Evolutionary conservation across 2,329 filamentous ascomycete genomes (phyloP), one percentile per base, ranked within the genome.

Genomic region (Parascedosporium putredinis): DNA sequence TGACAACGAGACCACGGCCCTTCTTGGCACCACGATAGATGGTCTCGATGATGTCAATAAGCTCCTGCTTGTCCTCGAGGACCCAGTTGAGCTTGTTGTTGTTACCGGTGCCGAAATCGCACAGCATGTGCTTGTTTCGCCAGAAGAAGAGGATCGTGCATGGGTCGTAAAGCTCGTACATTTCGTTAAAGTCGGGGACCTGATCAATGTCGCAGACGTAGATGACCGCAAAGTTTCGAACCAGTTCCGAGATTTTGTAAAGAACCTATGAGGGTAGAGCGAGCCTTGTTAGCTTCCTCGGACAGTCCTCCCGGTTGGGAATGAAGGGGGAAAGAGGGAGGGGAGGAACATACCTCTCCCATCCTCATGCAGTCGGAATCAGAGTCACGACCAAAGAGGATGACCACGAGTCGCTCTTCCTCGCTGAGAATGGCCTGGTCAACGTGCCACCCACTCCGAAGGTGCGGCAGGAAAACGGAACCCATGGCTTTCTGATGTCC

Each of bases 71-170:
- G 63, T 98, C 91, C 68, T 97, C 90, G 25, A 68, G 73, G 45
- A 95, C 88, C 84, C 88, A 95, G 64, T 96, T 96, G 58, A 96
- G 74, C 67, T 97, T 97, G 67, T 98, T 98, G 68, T 98, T 98
- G 71, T 98, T 95, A 56, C 93, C 93, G 2, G 93, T 98, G 44
- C 91, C 91, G 58, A 96, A 89, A 78, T 97, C 91, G 66, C 49
- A 50, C 23, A 46, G 49, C 44, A 50, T 50, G 49, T 50, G 49
- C 16, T 47, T 46, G 24, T 49, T 45, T 22, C 23, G 49, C 49
- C 49, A 50, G 44, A 50, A 50, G 49, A 36, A 49, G 24, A 96
- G 96, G 67, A 97, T 83, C 3, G 93, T 95, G 70, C 90, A 88
- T 1, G 89, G 83, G 63, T 98, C 87, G 72, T 93, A 90, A 5